A percentile compares a stretch with the other conserved stretches of the same genome.
Evolutionary conservation across 495 filamentous ascomycete species (phyloP).

Genomic region (Annulohypoxylon stygium): DNA sequence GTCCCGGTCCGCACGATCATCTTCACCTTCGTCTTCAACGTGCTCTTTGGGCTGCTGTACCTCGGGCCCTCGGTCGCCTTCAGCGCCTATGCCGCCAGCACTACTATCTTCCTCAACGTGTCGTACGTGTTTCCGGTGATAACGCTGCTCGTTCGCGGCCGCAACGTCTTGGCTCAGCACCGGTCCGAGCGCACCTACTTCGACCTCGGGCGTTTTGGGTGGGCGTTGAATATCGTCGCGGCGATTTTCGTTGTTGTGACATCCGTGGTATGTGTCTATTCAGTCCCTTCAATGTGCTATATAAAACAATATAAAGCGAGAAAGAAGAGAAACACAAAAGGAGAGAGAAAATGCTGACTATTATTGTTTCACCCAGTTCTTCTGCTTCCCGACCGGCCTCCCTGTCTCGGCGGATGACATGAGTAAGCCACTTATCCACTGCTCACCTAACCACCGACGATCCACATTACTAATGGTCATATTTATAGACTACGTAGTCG

Average conservation of each 20-base stretch:
- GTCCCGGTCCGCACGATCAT: constrained; percentile 53
- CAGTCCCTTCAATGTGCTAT: not conserved
- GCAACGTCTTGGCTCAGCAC: constrained; percentile 38
- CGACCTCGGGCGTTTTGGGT: constrained; percentile 44
- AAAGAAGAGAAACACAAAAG: not conserved
- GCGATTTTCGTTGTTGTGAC: constrained; percentile 51
- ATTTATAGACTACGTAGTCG: constrained; percentile 49
- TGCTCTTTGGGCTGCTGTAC: constrained; percentile 53
- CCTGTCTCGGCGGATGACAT: constrained; percentile 49
- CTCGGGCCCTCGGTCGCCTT: constrained; percentile 53
- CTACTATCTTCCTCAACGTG: constrained; percentile 54
- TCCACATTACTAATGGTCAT: constrained; percentile 5
- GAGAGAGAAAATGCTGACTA: constrained; percentile 14
- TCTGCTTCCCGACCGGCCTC: constrained; percentile 51
- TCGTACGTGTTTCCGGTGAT: constrained; percentile 53
- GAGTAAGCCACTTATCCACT: constrained; percentile 40
- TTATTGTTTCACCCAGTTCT: constrained; percentile 41
- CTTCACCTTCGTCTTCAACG: constrained; percentile 52
- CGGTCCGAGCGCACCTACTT: constrained; percentile 43
- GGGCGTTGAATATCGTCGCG: constrained; percentile 46
- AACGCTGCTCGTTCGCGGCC: constrained; percentile 49
- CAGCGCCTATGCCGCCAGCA: constrained; percentile 52
- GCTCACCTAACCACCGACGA: not conserved
- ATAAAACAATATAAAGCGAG: too few species aligned
- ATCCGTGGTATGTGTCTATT: constrained; percentile 45